phyloP scores from a whole-genome alignment of 345 rosid species.

The Euphorbia tirucalli region DNA sequence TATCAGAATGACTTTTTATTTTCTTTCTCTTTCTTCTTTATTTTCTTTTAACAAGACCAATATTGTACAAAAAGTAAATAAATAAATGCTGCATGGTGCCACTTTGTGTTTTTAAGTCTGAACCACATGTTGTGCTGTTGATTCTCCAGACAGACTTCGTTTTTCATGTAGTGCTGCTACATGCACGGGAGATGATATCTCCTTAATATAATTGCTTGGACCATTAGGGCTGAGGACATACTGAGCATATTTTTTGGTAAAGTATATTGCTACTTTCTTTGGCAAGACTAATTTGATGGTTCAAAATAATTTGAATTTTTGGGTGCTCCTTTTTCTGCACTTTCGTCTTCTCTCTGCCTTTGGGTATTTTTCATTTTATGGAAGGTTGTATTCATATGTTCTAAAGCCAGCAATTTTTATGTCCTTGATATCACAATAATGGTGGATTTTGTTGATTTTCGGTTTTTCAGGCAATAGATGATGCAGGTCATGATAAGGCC shows the following conservation, averaged over 20 bases:
- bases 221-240: background rate
- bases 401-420: background rate
- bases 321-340: background rate
- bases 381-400: slow-evolving; percentile 7
- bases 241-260: background rate
- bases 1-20: background rate
- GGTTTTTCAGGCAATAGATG: slow-evolving; percentile 78
- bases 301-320: too few species aligned
- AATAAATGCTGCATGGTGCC: background rate
- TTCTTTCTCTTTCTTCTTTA: background rate
- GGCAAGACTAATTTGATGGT: background rate
- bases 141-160: background rate
- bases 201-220: too few species aligned
- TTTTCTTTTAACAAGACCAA: too few species aligned
- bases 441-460: slow-evolving; percentile 8
- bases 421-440: background rate
- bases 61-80: background rate
- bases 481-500: slow-evolving; percentile 99
- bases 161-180: background rate
- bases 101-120: too few species aligned
- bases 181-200: too few species aligned
- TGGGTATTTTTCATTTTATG: background rate
- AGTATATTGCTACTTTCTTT: background rate
- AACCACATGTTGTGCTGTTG: background rate
- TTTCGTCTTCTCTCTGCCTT: background rate